phyloP scores from a whole-genome alignment of 192 early-diverging fungal species.

The Coemansia sp. region DNA sequence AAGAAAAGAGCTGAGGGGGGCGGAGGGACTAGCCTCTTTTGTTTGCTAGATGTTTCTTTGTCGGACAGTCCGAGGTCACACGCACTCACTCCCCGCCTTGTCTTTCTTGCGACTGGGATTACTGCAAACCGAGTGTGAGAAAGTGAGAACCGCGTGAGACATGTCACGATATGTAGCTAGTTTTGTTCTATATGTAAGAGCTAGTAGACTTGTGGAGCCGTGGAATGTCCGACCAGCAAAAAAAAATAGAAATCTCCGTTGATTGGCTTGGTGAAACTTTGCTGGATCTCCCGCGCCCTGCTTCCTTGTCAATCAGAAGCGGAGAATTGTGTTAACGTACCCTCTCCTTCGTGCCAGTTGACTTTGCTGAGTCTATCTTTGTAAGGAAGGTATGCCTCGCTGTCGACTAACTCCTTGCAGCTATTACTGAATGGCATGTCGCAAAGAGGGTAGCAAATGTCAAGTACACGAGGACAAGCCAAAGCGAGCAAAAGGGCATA shows the following conservation, averaged over 20 bases:
- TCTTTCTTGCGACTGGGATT: not conserved
- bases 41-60: not conserved
- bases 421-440: not conserved
- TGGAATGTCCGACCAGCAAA: not conserved
- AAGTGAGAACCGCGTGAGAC: not conserved
- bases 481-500: not conserved
- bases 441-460: not conserved
- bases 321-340: not conserved
- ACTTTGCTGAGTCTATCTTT: not conserved
- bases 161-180: not conserved
- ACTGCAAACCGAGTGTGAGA: not conserved
- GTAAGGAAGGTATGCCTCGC: not conserved
- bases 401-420: not conserved
- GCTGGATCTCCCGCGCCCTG: not conserved
- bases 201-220: not conserved
- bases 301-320: not conserved
- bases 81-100: not conserved
- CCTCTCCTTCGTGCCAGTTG: not conserved
- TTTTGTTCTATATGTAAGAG: not conserved
- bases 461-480: not conserved
- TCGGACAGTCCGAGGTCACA: constrained; percentile 4
- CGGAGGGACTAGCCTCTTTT: not conserved
- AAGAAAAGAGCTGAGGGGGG: not conserved
- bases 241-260: not conserved
- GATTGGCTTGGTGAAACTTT: not conserved